Evolutionary conservation across 2,329 filamentous ascomycete genomes (phyloP), one percentile per base, ranked within the genome.

Genomic region (Fusarium sulawesiense): DNA sequence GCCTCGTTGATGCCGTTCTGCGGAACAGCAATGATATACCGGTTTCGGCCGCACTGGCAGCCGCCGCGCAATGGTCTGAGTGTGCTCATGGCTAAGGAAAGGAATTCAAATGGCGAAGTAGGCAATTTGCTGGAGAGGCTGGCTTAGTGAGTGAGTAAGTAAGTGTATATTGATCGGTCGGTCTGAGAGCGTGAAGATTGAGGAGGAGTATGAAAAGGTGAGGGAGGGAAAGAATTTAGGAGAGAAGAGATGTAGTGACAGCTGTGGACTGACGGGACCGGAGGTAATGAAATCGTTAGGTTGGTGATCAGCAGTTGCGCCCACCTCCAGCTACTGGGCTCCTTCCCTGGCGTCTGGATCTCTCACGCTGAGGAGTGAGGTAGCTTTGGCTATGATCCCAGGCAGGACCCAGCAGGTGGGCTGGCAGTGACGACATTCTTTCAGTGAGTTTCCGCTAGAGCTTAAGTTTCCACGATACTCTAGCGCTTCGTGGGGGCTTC

Each of bases 41-140:
- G 87, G 76, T 96, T 97, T 66, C 94, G 89, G 60, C 94, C 93
- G 79, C 94, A 98, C 56, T 91, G 90, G 83, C 94, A 97, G 70
- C 90, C 88, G 75, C 94, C 94, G 70, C 87, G 89, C 60, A 97
- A 86, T 41, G 86, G 85, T 65, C 87, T 82, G 60, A 80, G 76
- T 53, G 80, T 77, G 75, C 77, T 83, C 86, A 87, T 88, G 58
- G 70, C 80, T 50, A 64, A 32, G 27, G 14, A 44, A 23, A 51
- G 48, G 20, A 54, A 21, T 47, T 23, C 20, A 27, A 29, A 53
- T 27, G 34, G n/a, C 4, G 23, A 37, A 9, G 27, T 48, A 27
- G 27, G n/a, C 32, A 34, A 57, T 27, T 25, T 44, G 41, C 14
- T 58, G 41, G 16, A 37, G 49, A 56, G 30, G 23, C 37, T n/a